A percentile compares a stretch with the other conserved stretches of the same genome.
phyloP scores from a whole-genome alignment of 371 early-diverging fungal genomes.

The Mucor irregularis region DNA sequence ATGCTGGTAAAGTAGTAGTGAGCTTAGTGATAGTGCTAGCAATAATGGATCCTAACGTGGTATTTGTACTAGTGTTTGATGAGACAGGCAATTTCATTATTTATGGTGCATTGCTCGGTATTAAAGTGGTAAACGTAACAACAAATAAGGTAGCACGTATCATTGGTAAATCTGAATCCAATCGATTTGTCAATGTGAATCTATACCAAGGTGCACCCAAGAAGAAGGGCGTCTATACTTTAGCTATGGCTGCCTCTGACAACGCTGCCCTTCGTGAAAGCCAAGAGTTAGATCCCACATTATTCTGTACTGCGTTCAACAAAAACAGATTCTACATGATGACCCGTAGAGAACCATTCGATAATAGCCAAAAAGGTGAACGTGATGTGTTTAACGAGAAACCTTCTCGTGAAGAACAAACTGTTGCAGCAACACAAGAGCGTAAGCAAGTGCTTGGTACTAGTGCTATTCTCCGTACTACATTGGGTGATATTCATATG shows the following conservation, averaged over 20 bases:
- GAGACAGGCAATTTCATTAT: constrained; percentile 87
- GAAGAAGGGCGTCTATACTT: constrained; percentile 72
- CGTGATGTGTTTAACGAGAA: constrained; percentile 98
- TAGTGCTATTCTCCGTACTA: constrained; percentile 84
- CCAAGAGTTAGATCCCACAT: constrained; percentile 77
- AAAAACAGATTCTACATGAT: constrained; percentile 93
- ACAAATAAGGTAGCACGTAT: constrained; percentile 84
- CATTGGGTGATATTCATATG: constrained; percentile 84
- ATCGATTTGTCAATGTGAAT: constrained; percentile 86
- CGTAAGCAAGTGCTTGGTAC: constrained; percentile 66
- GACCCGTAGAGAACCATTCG: constrained; percentile 84
- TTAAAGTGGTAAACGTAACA: constrained; percentile 86
- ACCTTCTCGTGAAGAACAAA: constrained; percentile 93
- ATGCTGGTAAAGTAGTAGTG: constrained; percentile 64
- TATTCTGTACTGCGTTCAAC: constrained; percentile 90
- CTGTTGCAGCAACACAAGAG: constrained; percentile 74
- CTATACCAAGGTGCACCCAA: constrained; percentile 89
- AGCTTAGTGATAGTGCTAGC: too few relatives aligned
- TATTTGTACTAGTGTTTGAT: constrained; percentile 95
- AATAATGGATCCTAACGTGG: too few relatives aligned
- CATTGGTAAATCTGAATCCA: constrained; percentile 88
- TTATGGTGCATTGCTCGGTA: constrained; percentile 91
- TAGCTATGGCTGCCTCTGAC: constrained; percentile 90
- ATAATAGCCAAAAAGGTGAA: constrained; percentile 61
- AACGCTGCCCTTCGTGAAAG: constrained; percentile 78